Base-by-base conservation (phyloP, 495 filamentous ascomycete genomes). In the Tuber indicum region DNA sequence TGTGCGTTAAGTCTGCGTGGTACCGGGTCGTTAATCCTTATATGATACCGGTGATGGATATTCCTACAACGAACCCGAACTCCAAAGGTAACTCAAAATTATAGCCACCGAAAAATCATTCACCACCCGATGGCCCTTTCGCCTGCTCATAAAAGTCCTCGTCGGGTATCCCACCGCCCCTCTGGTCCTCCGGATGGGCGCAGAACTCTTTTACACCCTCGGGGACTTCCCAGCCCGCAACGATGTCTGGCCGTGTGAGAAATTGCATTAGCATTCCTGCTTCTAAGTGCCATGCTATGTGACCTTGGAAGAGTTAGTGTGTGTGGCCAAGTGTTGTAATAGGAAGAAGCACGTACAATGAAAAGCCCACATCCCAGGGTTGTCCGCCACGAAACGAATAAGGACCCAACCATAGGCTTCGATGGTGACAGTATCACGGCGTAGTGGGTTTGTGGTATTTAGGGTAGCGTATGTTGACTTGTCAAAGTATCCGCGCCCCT, bases 181-280 rank as follows among this genome's bases (percentile, higher is more conserved):
- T 87, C 77, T 85, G 84, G 42, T 86, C 75, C 58, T 86, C 87
- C 23, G 82, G 83, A 39, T 79, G 79, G 2, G 81, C 82, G 77
- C 88, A 88, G 26, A 89, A 75, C 41, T 79, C 80, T 71, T 79
- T 82, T 43, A 87, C 84, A 58, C 86, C 86, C 71, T 82, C 82
- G 7, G 88, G 88, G 21, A 89, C 75, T 71, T 81, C 43, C 86
- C 87, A 86, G 16, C 44, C 62, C 44, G 78, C 84, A 72, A 89
- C 81, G 72, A 83, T 81, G 72, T 89, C 88, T 32, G 84, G 75
- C 43, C 84, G 82, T n/a, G 85, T 84, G 77, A 89, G 72, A 77
- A 91, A 87, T 82, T 90, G 88, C 89, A 91, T 89, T 58, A 87
- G 73, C 84, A 91, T 85, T 0, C 89, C 89, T 23, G 88, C 87